Base-by-base conservation (phyloP, 1,284 basidiomycete genomes). In the Rhodotorula sp. region DNA sequence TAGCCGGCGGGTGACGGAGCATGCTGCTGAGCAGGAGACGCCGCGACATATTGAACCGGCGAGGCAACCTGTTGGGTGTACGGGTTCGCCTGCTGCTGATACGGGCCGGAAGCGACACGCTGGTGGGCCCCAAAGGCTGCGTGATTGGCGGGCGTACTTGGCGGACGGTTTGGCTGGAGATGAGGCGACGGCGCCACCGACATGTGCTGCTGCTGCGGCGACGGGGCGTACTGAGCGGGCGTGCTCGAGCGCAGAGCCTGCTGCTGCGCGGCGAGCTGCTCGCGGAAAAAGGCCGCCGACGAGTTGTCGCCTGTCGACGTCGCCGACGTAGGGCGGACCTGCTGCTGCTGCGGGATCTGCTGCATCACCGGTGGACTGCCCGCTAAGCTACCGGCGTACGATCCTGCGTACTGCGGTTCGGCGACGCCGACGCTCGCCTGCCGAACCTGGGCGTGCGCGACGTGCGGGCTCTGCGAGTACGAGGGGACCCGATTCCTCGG, bases 381-480 rank as follows among this genome's bases (percentile, higher is more conserved):
- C 49, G 70, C 59, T 8, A 48, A 22, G 48, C 65, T 67, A 7
- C 69, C 69, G 2, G 62, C 65, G 29, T 64, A 48, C 32, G 64
- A 66, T 2, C 61, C 61, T 9, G 59, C 66, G 46, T 60, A 68
- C 46, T 46, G 64, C n/a, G 39, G 15, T 11, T 56, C 53, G 22
- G 52, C 22, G 6, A 49, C 51, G 49, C 59, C 63, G 32, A 44
- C 61, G 34, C 66, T 67, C 29, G 20, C 36, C 22, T 54, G 34
- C 15, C 62, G 59, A 11, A 73, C 7, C 61, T 70, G 68, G 15
- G 62, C 56, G 22, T 73, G 55, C 27, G 34, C 32, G 9, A 68
- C 32, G 24, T 71, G 70, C 36, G 72, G 72, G 27, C 67, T 68
- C 49, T 65, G 68, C 29, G 52, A 52, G 51, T 66, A 70, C 10